Percentiles rank a stretch among this genome's conserved stretches.
Evolutionary conservation across 805 yeast species (phyloP).

Genomic region (Lipomyces japonicus): DNA sequence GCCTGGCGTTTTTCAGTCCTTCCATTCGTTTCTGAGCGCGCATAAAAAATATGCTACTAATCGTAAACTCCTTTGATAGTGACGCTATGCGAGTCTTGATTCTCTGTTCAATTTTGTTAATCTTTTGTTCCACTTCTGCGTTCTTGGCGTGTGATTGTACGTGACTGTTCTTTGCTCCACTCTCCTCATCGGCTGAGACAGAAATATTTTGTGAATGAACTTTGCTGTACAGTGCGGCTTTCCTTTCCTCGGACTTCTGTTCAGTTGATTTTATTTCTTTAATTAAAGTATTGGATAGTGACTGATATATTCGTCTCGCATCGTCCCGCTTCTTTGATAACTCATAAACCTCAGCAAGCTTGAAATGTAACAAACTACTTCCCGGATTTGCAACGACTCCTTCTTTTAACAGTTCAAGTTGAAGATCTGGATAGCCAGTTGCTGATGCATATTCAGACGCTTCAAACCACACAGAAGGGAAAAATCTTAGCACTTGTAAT

Average conservation of each 20-base stretch:
- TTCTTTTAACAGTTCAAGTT: conserved; percentile 47
- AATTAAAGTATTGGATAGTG: conserved; percentile 48
- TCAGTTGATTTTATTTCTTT: conserved; percentile 38
- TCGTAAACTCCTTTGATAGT: conserved; percentile 49
- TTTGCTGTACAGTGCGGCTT: conserved; percentile 19
- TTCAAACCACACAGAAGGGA: conserved; percentile 73
- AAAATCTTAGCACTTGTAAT: conserved; percentile 55
- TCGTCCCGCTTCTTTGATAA: conserved; percentile 48
- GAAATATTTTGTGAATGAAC: conserved; percentile 1
- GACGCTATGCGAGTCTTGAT: conserved; percentile 29
- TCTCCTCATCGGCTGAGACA: not conserved
- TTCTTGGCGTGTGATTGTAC: conserved; percentile 2
- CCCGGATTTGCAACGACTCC: conserved; percentile 64
- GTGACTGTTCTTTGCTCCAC: not conserved
- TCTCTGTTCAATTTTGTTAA: conserved; percentile 25
- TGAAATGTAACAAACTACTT: conserved; percentile 63
- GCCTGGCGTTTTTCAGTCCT: conserved; percentile 70
- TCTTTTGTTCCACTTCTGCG: conserved; percentile 5
- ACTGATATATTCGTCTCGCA: conserved; percentile 50
- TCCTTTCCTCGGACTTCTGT: conserved; percentile 26
- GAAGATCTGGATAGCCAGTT: conserved; percentile 28
- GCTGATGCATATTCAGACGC: conserved; percentile 43
- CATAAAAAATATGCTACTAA: conserved; percentile 67
- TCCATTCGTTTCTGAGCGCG: conserved; percentile 60
- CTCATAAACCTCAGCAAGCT: conserved; percentile 69